Percentiles rank a stretch among this genome's conserved stretches.
Conservation (phyloP, 768 basidiomycete genomes). For the Tricholoma furcatifolium region DNA sequence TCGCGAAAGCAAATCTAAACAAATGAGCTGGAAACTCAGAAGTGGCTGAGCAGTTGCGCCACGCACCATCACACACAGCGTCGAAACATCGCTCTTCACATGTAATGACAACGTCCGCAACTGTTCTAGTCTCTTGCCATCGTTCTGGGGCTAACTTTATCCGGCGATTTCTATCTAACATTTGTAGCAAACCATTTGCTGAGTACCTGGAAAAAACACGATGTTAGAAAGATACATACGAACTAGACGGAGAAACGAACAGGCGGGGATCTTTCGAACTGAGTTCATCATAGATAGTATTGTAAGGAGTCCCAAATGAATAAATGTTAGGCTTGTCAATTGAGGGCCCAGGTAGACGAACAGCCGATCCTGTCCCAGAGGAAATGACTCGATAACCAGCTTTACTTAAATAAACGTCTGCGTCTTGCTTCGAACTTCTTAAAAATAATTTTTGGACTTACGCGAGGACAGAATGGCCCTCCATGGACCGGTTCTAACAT, state of each 20-base stretch:
- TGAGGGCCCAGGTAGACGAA: conserved; percentile 92
- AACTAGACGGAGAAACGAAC: conserved; percentile 44
- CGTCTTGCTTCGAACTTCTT: conserved; percentile 7
- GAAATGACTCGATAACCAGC: conserved; percentile 91
- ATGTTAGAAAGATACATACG: conserved; percentile 4
- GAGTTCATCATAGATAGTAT: conserved; percentile 91
- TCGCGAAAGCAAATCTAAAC: conserved; percentile 76
- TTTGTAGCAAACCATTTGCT: conserved; percentile 89
- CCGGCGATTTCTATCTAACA: conserved; percentile 93
- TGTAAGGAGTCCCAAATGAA: conserved; percentile 94
- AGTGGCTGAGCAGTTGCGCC: conserved; percentile 3
- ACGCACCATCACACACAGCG: conserved; percentile 93
- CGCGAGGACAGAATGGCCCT: conserved; percentile 90
- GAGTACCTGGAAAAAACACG: conserved; percentile 61
- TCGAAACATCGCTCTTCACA: conserved; percentile 99
- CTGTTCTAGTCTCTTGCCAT: conserved; percentile 88
- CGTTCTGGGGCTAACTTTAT: conserved; percentile 93
- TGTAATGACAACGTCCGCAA: conserved; percentile 97
- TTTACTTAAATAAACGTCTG: conserved; percentile 52
- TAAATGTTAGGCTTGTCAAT: conserved; percentile 99
- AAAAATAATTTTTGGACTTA: conserved; percentile 40
- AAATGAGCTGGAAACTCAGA: not conserved
- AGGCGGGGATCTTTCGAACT: conserved; percentile 77
- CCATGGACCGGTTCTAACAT: conserved; percentile 93
- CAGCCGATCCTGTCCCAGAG: conserved; percentile 95